Evolutionary conservation across 2,329 filamentous ascomycete genomes (phyloP), one percentile per base, ranked within the genome.

Genomic region (Botrytis galanthina): DNA sequence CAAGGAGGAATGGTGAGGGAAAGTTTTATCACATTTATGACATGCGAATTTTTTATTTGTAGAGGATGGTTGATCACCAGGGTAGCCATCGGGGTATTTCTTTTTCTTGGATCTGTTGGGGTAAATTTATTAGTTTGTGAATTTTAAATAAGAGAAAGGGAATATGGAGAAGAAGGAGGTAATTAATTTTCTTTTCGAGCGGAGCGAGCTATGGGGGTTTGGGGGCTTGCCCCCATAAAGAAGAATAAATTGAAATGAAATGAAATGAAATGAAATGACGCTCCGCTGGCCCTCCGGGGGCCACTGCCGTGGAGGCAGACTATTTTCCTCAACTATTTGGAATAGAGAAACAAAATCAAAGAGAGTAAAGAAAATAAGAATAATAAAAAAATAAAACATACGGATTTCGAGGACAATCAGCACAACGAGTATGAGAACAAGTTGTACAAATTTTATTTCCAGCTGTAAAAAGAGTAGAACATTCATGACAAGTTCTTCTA

Each of bases 381-480:
- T 2, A n/a, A n/a, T 2, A 7, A 2, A 35, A 20, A 26, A 37
- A 14, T 48, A 32, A 39, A 48, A 90, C 92, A 81, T 88, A 94
- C 87, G 93, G 93, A 79, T 94, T 90, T 78, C 93, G 87, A 42
- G 93, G 93, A 81, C 94, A 97, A 80, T 91, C 91, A 57, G 90
- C 93, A 84, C 94, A 97, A 71, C 93, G 90, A 70, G 86, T 81
- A 81, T 97, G 94, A 42, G 86, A 84, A 82, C 94, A 97, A 57
- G 85, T 85, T 12, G 85, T 82, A 81, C 94, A 97, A 80, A 88
- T 83, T 74, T 91, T 93, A 74, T 82, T 84, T 46, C 86, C 85
- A 9, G 85, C 79, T 2, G 83, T 81, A 80, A 94, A 96, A 1
- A 91, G 80, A 3, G 85, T 87, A 64, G 88, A 81, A 81, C 94